Evolutionary conservation across 2,329 filamentous ascomycete genomes (phyloP).

Genomic region (Microthyrium microscopicum): DNA sequence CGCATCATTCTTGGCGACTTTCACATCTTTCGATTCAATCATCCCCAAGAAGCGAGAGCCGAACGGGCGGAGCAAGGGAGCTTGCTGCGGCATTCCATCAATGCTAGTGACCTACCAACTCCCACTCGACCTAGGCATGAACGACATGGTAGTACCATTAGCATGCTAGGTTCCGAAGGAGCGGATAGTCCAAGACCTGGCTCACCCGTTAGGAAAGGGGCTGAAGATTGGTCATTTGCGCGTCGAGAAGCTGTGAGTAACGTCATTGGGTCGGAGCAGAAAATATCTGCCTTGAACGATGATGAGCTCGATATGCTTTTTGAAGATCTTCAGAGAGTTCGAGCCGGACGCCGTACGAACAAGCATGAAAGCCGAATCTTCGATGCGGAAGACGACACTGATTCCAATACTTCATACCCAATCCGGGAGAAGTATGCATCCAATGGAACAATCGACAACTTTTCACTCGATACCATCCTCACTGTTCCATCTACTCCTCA

Average conservation of each 20-base stretch:
- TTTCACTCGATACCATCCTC: slow-evolving; percentile 82
- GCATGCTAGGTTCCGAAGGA: slow-evolving; percentile 63
- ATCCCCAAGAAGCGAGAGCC: slow-evolving; percentile 86
- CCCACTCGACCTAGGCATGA: slow-evolving; percentile 55
- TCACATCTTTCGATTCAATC: slow-evolving; percentile 97
- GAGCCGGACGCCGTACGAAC: slow-evolving; percentile 70
- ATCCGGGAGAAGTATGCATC: slow-evolving; percentile 91
- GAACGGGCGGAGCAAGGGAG: slow-evolving; percentile 73
- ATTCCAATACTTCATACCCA: slow-evolving; percentile 76
- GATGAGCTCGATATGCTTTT: slow-evolving; percentile 89
- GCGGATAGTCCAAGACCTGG: too few relatives aligned
- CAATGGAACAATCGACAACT: slow-evolving; percentile 85
- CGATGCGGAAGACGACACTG: slow-evolving; percentile 62
- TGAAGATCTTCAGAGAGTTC: slow-evolving; percentile 78
- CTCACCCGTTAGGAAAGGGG: too few relatives aligned
- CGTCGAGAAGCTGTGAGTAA: slow-evolving; percentile 84
- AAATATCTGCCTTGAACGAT: slow-evolving; percentile 75
- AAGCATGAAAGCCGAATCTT: slow-evolving; percentile 37
- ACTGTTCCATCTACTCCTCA: slow-evolving; percentile 90
- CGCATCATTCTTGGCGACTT: slow-evolving; percentile 95
- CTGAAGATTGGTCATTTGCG: slow-evolving; percentile 95
- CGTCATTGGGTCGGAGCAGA: slow-evolving; percentile 78
- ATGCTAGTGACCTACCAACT: slow-evolving; percentile 45
- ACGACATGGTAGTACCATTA: slow-evolving; percentile 45
- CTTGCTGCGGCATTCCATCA: slow-evolving; percentile 66